Conservation (phyloP, 2,329 filamentous ascomycete genomes). For the Lachnellula arida region DNA sequence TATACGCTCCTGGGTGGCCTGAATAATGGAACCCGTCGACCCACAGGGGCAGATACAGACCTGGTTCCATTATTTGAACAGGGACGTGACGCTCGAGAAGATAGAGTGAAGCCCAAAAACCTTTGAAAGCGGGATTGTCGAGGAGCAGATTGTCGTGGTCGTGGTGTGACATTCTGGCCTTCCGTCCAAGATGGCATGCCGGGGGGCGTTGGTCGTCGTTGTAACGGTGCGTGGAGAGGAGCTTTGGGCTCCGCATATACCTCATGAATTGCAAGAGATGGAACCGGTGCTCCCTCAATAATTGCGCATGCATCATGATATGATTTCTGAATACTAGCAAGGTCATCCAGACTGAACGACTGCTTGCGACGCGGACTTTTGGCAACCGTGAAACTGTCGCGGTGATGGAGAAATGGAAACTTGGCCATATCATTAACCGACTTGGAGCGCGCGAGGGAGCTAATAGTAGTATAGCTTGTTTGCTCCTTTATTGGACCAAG, state of each 20-base stretch:
- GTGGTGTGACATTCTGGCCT: constrained; percentile 19
- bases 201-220: constrained; percentile 28
- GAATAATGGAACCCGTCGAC: constrained; percentile 24
- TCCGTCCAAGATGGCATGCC: constrained; percentile 33
- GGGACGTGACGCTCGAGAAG: constrained; percentile 6
- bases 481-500: constrained; percentile 40
- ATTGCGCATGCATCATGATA: constrained; percentile 28
- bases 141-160: neutral
- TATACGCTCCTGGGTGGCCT: constrained; percentile 30
- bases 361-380: constrained; percentile 28
- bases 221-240: constrained; percentile 26
- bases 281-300: constrained; percentile 19
- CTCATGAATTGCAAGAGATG: constrained; percentile 20
- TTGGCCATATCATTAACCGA: constrained; percentile 26
- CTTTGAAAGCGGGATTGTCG: constrained; percentile 19
- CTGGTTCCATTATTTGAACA: neutral
- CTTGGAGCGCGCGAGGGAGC: constrained; percentile 22
- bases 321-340: constrained; percentile 28
- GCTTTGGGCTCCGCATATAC: constrained; percentile 30
- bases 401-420: constrained; percentile 26
- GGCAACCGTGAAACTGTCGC: constrained; percentile 25
- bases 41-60: constrained; percentile 10
- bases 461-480: constrained; percentile 35
- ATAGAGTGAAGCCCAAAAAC: constrained; percentile 14
- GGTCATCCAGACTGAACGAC: constrained; percentile 35